phyloP scores from a whole-genome alignment of 805 yeast genomes.

The Wickerhamomyces bovis region DNA sequence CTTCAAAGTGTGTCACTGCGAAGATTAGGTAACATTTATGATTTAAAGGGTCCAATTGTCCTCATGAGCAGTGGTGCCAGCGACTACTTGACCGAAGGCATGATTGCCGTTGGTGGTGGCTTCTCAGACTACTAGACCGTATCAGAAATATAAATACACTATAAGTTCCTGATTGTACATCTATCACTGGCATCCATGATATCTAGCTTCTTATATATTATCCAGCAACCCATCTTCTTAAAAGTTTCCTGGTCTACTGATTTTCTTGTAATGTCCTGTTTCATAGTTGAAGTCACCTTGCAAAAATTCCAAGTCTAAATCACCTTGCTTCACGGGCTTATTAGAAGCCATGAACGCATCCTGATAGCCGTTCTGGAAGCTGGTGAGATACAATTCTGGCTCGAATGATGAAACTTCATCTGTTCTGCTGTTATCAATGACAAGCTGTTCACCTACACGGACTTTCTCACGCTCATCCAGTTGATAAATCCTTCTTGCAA shows the following conservation, averaged over 20 bases:
- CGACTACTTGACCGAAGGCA: slow-evolving; percentile 68
- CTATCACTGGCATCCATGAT: too few relatives aligned
- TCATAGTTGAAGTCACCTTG: background rate
- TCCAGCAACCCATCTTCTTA: background rate
- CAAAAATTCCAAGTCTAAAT: slow-evolving; percentile 4
- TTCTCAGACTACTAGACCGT: slow-evolving; percentile 26
- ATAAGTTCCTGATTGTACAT: too few relatives aligned
- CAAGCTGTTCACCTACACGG: background rate
- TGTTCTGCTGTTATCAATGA: background rate
- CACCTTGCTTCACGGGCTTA: background rate
- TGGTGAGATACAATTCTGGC: background rate
- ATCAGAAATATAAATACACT: too few relatives aligned
- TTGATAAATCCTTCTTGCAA: slow-evolving; percentile 35
- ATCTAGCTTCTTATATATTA: too few relatives aligned
- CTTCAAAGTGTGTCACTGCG: slow-evolving; percentile 37
- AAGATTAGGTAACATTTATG: slow-evolving; percentile 44
- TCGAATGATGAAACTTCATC: background rate
- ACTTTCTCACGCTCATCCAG: slow-evolving; percentile 11
- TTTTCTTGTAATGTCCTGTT: background rate
- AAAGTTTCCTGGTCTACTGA: background rate
- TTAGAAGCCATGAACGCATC: background rate
- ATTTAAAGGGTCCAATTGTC: slow-evolving; percentile 67
- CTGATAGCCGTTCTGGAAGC: background rate
- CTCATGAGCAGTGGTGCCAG: slow-evolving; percentile 75
- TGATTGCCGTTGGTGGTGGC: slow-evolving; percentile 75